Conservation (phyloP, 1,139 yeast species). For the Tardiomyces depauwii region DNA sequence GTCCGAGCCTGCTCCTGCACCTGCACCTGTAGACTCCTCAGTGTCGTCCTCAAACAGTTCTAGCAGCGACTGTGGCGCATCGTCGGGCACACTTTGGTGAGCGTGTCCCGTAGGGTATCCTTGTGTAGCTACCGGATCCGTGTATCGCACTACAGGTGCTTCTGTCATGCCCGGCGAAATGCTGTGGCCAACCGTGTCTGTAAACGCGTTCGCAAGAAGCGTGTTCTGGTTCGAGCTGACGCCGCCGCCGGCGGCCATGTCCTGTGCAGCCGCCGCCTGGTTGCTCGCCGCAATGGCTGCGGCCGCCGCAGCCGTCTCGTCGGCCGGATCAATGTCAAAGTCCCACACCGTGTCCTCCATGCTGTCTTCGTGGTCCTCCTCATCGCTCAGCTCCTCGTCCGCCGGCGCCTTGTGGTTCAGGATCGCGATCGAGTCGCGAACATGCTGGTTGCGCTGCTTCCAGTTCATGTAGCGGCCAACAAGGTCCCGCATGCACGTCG, state of each 20-base stretch:
- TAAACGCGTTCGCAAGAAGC: neutral
- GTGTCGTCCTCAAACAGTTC: slow-evolving; percentile 51
- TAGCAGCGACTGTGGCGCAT: slow-evolving; percentile 61
- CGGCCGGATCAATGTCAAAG: slow-evolving; percentile 17
- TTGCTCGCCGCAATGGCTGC: neutral
- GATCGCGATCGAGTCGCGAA: slow-evolving; percentile 21
- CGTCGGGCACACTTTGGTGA: slow-evolving; percentile 14
- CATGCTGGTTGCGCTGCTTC: slow-evolving; percentile 29
- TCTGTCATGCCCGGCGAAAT: too few relatives aligned
- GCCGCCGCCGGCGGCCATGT: neutral
- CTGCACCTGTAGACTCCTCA: slow-evolving; percentile 7
- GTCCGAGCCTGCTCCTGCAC: neutral
- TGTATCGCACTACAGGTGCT: too few relatives aligned
- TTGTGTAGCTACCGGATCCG: neutral
- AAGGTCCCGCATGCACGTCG: slow-evolving; percentile 55
- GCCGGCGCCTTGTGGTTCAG: slow-evolving; percentile 15
- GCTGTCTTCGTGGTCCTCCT: slow-evolving; percentile 27
- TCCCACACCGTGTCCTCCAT: slow-evolving; percentile 29
- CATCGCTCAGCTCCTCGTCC: slow-evolving; percentile 34
- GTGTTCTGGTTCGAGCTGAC: neutral
- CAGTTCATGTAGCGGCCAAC: slow-evolving; percentile 72
- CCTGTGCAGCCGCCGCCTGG: neutral
- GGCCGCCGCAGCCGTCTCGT: neutral
- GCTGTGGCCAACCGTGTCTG: neutral
- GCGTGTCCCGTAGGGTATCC: slow-evolving; percentile 2